Base-by-base conservation (phyloP, 345 rosid species). In the Euphorbia lathyris region DNA sequence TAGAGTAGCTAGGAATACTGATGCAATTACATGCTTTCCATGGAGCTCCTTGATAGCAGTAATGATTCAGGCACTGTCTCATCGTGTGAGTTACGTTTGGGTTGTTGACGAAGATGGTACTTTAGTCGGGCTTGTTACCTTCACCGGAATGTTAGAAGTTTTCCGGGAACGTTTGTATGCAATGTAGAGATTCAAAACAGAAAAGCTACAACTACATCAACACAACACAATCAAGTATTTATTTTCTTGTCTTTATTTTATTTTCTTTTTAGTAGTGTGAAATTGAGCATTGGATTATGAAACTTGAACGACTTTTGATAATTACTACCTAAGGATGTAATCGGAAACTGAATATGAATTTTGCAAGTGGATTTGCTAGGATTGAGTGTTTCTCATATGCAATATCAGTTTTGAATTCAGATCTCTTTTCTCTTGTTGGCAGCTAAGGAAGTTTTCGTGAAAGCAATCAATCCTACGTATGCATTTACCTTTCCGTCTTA, bases 51-150 rank as follows among this genome's bases (percentile, higher is more conserved):
- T 88, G 38, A 79, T 86, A 30, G 93, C 90, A 0, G 87, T 88
- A 66, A 84, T 88, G 83, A 85, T 88, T 63, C 89, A 88, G 82
- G 87, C 86, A 7, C 80, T 88, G 1, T 77, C 90, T 11, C 86
- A 77, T 48, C 87, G 90, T 45, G 79, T 79, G 47, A 76, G 77
- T 42, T 84, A 82, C 2, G 78, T 73, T 36, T 88, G 93, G 93
- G 93, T 86, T 65, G 81, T 84, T 2, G 84, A 86, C 55, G 83
- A 77, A 22, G 86, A 86, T 22, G 74, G 84, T 2, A 68, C 79
- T 34, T 66, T 88, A 48, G 74, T 64, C 0, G 93, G 93, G 12
- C 72, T 84, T 23, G 89, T 86, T 60, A 86, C 84, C 51, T 84
- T 82, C 48, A 32, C 78, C 0, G 85, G 86, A 66, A 80, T 88